Conservation (phyloP, 805 yeast species). For the Wickerhamiella domercqiae region DNA sequence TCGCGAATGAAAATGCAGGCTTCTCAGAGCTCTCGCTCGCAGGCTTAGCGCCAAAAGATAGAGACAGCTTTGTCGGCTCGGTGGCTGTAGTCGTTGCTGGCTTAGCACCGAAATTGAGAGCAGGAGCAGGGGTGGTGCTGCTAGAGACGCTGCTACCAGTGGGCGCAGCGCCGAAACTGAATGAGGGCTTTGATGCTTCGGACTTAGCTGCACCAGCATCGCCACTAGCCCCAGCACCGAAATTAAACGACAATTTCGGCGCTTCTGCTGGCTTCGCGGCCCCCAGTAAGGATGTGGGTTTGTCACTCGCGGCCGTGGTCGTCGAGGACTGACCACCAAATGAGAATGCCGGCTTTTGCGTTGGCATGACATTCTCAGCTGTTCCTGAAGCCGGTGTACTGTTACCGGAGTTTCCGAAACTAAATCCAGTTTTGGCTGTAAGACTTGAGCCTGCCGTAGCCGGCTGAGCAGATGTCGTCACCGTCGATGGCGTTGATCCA, state of each 20-base stretch:
- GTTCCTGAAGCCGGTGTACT: too few species aligned
- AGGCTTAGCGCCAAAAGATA: slow-evolving; percentile 17
- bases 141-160: too few species aligned
- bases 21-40: slow-evolving; percentile 3
- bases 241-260: slow-evolving; percentile 3
- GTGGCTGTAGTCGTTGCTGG: slow-evolving; percentile 2
- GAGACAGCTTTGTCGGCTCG: slow-evolving; percentile 9
- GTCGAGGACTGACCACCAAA: slow-evolving; percentile 1
- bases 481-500: background rate
- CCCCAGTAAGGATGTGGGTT: slow-evolving; percentile 23
- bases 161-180: slow-evolving; percentile 8
- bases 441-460: background rate
- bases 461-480: background rate
- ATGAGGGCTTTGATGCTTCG: slow-evolving; percentile 10
- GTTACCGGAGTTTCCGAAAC: too few species aligned
- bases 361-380: too few species aligned
- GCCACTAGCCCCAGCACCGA: slow-evolving; percentile 1
- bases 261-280: slow-evolving; percentile 1
- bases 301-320: slow-evolving; percentile 3
- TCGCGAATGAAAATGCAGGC: too few species aligned
- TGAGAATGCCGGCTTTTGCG: slow-evolving; percentile 3
- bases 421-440: too few species aligned
- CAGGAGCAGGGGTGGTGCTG: too few species aligned
- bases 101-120: slow-evolving; percentile 10
- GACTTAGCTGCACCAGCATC: slow-evolving; percentile 4